phyloP scores from a whole-genome alignment of 495 filamentous ascomycete species.

The Trichocladium uniseriatum region DNA sequence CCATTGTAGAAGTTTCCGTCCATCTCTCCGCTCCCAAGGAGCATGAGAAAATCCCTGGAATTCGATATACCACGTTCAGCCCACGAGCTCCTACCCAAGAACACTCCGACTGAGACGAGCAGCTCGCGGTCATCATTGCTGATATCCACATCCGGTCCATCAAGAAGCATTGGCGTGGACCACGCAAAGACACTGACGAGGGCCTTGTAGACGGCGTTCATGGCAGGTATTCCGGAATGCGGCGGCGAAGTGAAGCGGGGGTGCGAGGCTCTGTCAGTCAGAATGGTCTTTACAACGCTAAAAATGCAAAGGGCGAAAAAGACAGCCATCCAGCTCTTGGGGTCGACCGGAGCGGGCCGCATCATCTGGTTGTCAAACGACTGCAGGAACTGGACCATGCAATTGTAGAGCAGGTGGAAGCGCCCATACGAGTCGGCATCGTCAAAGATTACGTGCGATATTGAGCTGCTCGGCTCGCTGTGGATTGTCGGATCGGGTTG shows the following conservation, averaged over 20 bases:
- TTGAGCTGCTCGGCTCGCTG: slow-evolving; percentile 31
- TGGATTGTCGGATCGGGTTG: slow-evolving; percentile 39
- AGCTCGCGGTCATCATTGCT: slow-evolving; percentile 29
- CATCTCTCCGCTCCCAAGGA: slow-evolving; percentile 37
- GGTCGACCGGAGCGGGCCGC: slow-evolving; percentile 27
- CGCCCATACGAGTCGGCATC: slow-evolving; percentile 38
- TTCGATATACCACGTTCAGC: slow-evolving; percentile 32
- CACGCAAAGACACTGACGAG: slow-evolving; percentile 35
- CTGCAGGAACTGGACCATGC: slow-evolving; percentile 40
- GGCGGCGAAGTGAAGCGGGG: slow-evolving; percentile 25
- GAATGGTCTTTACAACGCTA: slow-evolving; percentile 39
- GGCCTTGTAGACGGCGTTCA: slow-evolving; percentile 41
- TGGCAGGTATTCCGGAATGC: slow-evolving; percentile 26
- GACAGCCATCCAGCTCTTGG: slow-evolving; percentile 37
- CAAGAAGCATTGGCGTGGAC: slow-evolving; percentile 36
- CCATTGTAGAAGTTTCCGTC: slow-evolving; percentile 35
- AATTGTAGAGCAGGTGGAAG: slow-evolving; percentile 38
- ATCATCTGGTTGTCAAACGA: slow-evolving; percentile 36
- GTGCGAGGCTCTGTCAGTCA: slow-evolving; percentile 35
- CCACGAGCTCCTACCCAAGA: slow-evolving; percentile 37
- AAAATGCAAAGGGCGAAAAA: slow-evolving; percentile 44
- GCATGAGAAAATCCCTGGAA: slow-evolving; percentile 36
- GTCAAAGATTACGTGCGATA: slow-evolving; percentile 27
- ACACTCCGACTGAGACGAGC: slow-evolving; percentile 22
- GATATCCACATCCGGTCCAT: slow-evolving; percentile 28